Percentiles rank a stretch among this genome's conserved stretches.
phyloP scores from a whole-genome alignment of 176 grass and related monocot species.

The Saccharum spontaneum region DNA sequence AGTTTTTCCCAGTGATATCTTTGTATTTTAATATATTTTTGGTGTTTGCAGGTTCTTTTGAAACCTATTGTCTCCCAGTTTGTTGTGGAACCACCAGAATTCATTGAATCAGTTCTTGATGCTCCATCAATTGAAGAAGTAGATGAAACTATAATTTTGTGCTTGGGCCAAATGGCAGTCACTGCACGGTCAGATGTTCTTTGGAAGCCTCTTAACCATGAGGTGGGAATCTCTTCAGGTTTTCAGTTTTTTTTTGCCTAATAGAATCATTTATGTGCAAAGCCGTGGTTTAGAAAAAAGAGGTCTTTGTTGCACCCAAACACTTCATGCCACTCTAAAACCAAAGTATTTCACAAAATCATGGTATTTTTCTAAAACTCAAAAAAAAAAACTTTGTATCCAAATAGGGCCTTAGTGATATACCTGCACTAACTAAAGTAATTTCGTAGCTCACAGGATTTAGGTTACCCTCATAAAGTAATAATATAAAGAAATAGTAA shows the following conservation, averaged over 20 bases:
- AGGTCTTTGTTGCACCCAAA: too few relatives aligned
- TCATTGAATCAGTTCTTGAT: conserved; percentile 39
- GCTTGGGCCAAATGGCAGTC: conserved; percentile 95
- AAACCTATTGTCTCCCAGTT: conserved; percentile 84
- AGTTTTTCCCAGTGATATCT: not conserved
- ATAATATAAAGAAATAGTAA: not conserved
- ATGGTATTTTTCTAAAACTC: too few relatives aligned
- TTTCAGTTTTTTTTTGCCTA: not conserved
- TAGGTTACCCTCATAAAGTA: not conserved
- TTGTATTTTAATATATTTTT: conserved; percentile 1
- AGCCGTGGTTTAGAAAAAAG: too few relatives aligned
- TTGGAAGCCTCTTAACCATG: conserved; percentile 95
- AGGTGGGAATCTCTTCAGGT: conserved; percentile 48
- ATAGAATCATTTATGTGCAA: too few relatives aligned
- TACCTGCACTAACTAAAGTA: not conserved
- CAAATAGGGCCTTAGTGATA: not conserved
- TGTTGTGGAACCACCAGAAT: conserved; percentile 55
- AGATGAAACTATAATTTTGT: conserved; percentile 72
- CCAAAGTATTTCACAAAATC: too few relatives aligned
- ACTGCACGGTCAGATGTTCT: conserved; percentile 81
- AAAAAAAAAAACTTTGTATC: too few relatives aligned
- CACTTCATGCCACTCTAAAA: too few relatives aligned
- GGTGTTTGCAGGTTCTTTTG: conserved; percentile 57
- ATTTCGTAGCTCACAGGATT: not conserved
- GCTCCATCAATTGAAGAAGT: conserved; percentile 75